Evolutionary conservation across 495 filamentous ascomycete genomes (phyloP).

Genomic region (Talaromyces liani): DNA sequence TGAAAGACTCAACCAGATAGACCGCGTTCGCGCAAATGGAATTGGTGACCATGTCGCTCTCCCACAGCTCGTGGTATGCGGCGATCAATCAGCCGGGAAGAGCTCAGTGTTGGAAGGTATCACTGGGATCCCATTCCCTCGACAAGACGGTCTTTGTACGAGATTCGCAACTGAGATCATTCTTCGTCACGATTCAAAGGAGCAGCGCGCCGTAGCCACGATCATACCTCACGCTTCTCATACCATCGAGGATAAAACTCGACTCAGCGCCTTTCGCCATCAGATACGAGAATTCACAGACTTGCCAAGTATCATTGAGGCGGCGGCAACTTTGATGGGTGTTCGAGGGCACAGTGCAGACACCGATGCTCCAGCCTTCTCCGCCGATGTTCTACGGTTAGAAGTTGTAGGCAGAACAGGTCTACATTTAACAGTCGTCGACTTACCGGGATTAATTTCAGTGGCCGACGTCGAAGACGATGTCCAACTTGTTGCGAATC

Average conservation of each 20-base stretch:
- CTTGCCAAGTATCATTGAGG: constrained; percentile 36
- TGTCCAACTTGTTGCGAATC: constrained; percentile 16
- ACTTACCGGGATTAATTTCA: constrained; percentile 41
- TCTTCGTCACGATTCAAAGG: constrained; percentile 14
- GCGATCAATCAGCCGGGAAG: constrained; percentile 59
- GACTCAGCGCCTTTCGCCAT: constrained; percentile 8
- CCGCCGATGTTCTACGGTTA: constrained; percentile 42
- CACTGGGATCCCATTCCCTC: constrained; percentile 55
- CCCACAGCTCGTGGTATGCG: constrained; percentile 58
- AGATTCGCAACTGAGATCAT: constrained; percentile 51
- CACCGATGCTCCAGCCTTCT: constrained; percentile 26
- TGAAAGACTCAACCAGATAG: background rate
- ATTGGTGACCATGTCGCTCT: constrained; percentile 20
- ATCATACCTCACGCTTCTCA: constrained; percentile 10
- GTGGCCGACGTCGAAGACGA: constrained; percentile 23
- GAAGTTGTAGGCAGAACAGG: constrained; percentile 43
- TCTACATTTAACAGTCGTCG: constrained; percentile 46
- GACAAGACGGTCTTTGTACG: constrained; percentile 52
- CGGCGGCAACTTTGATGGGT: constrained; percentile 33
- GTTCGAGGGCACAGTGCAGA: constrained; percentile 13
- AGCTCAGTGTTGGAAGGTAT: constrained; percentile 61
- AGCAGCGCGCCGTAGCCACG: constrained; percentile 9
- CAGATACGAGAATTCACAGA: constrained; percentile 17
- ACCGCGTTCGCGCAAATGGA: background rate
- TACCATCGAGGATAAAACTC: constrained; percentile 9